Evolutionary conservation across 768 basidiomycete species (phyloP), one percentile per base, ranked within the genome.

Genomic region (Leucosporidium scottii): DNA sequence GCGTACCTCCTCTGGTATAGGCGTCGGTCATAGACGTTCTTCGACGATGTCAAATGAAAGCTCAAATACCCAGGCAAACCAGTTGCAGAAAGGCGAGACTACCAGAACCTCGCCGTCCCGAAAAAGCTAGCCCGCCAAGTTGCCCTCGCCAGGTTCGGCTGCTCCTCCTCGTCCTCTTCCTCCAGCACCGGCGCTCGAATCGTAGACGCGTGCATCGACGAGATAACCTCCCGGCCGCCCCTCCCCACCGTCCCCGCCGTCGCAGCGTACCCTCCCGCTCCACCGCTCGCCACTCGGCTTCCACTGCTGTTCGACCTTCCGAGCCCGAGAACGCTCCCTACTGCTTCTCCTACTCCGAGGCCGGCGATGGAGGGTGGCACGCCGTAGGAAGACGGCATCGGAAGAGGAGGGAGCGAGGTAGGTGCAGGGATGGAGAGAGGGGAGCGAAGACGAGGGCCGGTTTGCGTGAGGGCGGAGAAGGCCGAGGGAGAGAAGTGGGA

Each of bases 401-500:
- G 58, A 0, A 71, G 62, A 13, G 69, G 53, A 7, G 44, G 30
- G n/a, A 44, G 54, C 0, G 50, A 17, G 7, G 48, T n/a, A 0
- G 60, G 60, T 0, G 15, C 8, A 8, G 47, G 21, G 20, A 53
- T 39, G 15, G 72, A 67, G 36, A 74, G 69, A 10, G 23, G 3
- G 1, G 71, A 70, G 21, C 67, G 65, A 1, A 74, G 61, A 1
- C 74, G 64, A 1, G 69, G 69, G 0, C 74, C 74, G 39, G 69
- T 69, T 3, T 60, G 34, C 17, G 73, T 63, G n/a, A 86, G 81
- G 57, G 81, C 79, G 53, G 82, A 79, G 72, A 83, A 83, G 30
- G 80, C 76, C 4, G 83, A 81, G 4, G 79, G 73, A 30, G 85
- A 82, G 73, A 86, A 86, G 31, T 79, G 79, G 57, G 76, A 76